A percentile compares a stretch with the other conserved stretches of the same genome.
Evolutionary conservation across 2,329 filamentous ascomycete genomes (phyloP).

Genomic region (Fusarium poae): DNA sequence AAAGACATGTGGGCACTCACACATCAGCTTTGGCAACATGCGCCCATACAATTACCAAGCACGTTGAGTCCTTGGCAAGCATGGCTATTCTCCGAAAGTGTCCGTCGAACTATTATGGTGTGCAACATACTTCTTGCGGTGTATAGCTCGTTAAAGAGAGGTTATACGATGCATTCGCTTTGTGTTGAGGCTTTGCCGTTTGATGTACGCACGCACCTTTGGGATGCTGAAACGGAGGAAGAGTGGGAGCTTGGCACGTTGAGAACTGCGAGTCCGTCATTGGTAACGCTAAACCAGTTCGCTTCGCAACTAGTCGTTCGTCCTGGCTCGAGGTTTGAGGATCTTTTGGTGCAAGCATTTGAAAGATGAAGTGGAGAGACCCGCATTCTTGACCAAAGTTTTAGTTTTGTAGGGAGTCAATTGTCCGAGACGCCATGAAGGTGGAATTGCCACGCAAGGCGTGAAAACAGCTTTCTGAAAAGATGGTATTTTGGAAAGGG

Average conservation of each 20-base stretch:
- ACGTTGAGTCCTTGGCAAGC: slow-evolving; percentile 16
- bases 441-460: no score
- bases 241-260: not conserved
- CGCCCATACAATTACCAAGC: slow-evolving; percentile 2
- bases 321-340: not conserved
- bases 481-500: no score
- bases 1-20: slow-evolving; percentile 6
- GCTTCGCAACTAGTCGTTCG: rapidly evolving
- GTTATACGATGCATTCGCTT: slow-evolving; percentile 18
- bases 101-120: slow-evolving; percentile 8
- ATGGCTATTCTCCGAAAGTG: slow-evolving; percentile 19
- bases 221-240: not conserved
- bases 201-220: slow-evolving; percentile 4
- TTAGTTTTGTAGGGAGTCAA: no score
- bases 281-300: not conserved
- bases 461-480: no score
- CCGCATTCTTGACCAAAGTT: no score
- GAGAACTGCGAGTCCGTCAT: rapidly evolving
- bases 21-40: not conserved
- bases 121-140: slow-evolving; percentile 5
- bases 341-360: not conserved
- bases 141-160: slow-evolving; percentile 6
- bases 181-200: slow-evolving; percentile 17
- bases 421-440: no score
- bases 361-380: no score